phyloP scores from a whole-genome alignment of 2,329 filamentous ascomycete species.

The Tolypocladium pustulatum region DNA sequence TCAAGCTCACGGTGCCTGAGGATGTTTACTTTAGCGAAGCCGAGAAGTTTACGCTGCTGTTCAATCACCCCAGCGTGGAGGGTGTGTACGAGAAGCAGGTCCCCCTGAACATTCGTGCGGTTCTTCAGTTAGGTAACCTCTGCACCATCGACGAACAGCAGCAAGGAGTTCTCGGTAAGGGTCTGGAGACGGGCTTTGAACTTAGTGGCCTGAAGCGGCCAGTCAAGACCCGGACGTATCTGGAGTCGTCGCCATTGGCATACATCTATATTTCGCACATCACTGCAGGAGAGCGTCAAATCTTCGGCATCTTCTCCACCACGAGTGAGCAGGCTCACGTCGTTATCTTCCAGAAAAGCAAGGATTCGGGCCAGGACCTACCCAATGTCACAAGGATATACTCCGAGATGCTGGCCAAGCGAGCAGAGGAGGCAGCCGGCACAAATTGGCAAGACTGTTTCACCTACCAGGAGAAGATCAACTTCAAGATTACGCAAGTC shows the following conservation, averaged over 20 bases:
- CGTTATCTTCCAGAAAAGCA: slow-evolving; percentile 73
- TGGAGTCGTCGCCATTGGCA: slow-evolving; percentile 61
- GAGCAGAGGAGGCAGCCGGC: slow-evolving; percentile 54
- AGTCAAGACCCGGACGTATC: slow-evolving; percentile 56
- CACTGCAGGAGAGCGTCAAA: slow-evolving; percentile 77
- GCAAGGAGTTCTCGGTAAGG: slow-evolving; percentile 81
- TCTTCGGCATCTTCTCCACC: slow-evolving; percentile 90
- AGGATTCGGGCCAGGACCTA: slow-evolving; percentile 68
- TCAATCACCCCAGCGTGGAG: slow-evolving; percentile 90
- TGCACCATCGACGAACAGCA: slow-evolving; percentile 92
- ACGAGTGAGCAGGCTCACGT: slow-evolving; percentile 71
- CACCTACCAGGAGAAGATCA: slow-evolving; percentile 74
- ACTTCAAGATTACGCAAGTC: slow-evolving; percentile 79
- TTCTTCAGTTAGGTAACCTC: slow-evolving; percentile 79
- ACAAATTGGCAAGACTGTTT: slow-evolving; percentile 73
- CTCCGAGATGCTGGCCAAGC: slow-evolving; percentile 58
- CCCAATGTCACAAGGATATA: slow-evolving; percentile 90
- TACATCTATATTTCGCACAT: slow-evolving; percentile 94
- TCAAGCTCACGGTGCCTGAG: slow-evolving; percentile 86
- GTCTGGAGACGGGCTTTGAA: slow-evolving; percentile 89
- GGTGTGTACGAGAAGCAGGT: slow-evolving; percentile 95
- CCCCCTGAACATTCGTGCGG: slow-evolving; percentile 73
- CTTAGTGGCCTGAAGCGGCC: slow-evolving; percentile 63
- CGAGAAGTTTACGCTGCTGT: slow-evolving; percentile 70
- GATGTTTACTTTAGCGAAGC: slow-evolving; percentile 77